These are phyloP conservation scores for Phaeosphaeria sp. DNA, from an alignment of 2,329 filamentous ascomycete species.

Conservation along the genomic window DNA sequence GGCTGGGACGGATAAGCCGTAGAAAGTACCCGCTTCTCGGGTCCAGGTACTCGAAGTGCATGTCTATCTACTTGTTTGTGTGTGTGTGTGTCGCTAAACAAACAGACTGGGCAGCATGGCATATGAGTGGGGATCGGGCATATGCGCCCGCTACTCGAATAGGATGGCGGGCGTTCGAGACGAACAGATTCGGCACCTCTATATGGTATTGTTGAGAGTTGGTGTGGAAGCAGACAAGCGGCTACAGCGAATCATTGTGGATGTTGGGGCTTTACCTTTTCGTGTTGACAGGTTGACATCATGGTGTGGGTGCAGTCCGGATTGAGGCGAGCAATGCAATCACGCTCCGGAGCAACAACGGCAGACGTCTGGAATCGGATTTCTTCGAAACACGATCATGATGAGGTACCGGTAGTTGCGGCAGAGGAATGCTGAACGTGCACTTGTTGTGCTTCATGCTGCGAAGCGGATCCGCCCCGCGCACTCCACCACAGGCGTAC, in stretches of 20 bases:
- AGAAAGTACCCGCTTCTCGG: slow-evolving; percentile 31
- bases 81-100: slow-evolving; percentile 16
- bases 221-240: not conserved
- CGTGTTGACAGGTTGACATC: not conserved
- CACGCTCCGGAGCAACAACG: not conserved
- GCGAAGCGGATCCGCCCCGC: slow-evolving; percentile 7
- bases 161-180: slow-evolving; percentile 9
- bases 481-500: slow-evolving; percentile 3
- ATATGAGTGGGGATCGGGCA: slow-evolving; percentile 26
- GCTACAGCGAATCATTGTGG: not conserved
- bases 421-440: not conserved
- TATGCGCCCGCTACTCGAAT: slow-evolving; percentile 19
- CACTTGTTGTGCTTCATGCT: slow-evolving; percentile 10
- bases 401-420: slow-evolving; percentile 1
- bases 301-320: not conserved
- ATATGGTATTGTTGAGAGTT: not conserved
- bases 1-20: slow-evolving; percentile 27
- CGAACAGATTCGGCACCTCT: not conserved
- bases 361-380: not conserved
- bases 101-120: slow-evolving; percentile 46
- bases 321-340: not conserved
- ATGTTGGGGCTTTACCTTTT: not conserved
- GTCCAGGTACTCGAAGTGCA: slow-evolving; percentile 19
- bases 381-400: not conserved
- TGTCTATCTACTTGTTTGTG: slow-evolving; percentile 5